Base-by-base conservation (phyloP, 2,329 filamentous ascomycete genomes). In the Apiospora koreana region DNA sequence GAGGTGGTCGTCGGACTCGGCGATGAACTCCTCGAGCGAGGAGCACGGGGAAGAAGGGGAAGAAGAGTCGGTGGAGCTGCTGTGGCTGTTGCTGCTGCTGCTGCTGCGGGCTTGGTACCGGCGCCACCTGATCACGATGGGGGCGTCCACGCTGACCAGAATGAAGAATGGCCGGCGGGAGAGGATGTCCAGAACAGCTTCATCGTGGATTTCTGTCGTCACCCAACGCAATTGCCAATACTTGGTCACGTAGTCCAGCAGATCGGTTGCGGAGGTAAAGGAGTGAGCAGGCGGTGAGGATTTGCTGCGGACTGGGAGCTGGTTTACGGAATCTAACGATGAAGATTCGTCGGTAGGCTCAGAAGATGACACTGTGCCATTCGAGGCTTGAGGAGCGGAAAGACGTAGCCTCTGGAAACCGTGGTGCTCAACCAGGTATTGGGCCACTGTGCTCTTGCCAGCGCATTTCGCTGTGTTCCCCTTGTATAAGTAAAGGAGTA, bases 131-230 rank as follows among this genome's bases (percentile, higher is more conserved):
- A 95, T 85, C 67, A 89, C 92, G 64, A 98, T 87, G 1, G 96
- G 96, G 5, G 95, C 95, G 81, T 98, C 95, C 65, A 98, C 91
- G 79, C 94, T 95, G 77, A 99, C 86, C 43, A 98, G 89, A 67
- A 99, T 87, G 85, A 98, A 98, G 84, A 97, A 98, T 0, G 96
- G 96, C 9, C 96, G 89, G 25, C 91, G 87, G 71, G 91, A 84
- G 67, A 98, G 89, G 31, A 90, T 86, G 75, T 98, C 93, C 5
- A 97, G 87, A 9, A 92, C 88, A 2, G 81, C 80, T 75, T 94
- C 92, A 74, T 91, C 89, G 83, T 91, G 89, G 73, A 98, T 91
- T 78, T 96, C 92, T 3, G 93, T 96, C 2, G 92, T 96, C 21
- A 98, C 94, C 88, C 93, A 99, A 69, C 91, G 89, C 70, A 91